These are phyloP conservation scores for Erysiphe pulchra DNA, from an alignment of 2,329 filamentous ascomycete species.

Conservation along the genomic window DNA sequence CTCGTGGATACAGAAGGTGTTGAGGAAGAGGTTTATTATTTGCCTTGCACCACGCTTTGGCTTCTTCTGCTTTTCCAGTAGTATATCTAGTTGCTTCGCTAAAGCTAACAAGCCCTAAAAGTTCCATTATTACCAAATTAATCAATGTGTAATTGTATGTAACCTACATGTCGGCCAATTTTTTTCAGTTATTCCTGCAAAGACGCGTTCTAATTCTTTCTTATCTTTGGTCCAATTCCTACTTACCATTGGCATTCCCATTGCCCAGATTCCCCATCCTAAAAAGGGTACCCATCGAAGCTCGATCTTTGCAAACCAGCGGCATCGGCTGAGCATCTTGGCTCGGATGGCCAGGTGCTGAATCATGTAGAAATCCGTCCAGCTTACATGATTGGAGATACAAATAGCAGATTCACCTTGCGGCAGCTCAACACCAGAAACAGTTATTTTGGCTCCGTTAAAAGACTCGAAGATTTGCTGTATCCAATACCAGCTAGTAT, in stretches of 20 bases:
- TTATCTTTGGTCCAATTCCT: slow-evolving; percentile 31
- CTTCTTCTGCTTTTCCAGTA: slow-evolving; percentile 23
- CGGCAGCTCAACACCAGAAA: slow-evolving; percentile 26
- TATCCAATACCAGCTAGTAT: slow-evolving; percentile 28
- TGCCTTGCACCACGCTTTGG: slow-evolving; percentile 24
- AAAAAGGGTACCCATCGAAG: slow-evolving; percentile 32
- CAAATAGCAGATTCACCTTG: slow-evolving; percentile 31
- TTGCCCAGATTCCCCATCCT: slow-evolving; percentile 37
- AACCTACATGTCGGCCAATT: slow-evolving; percentile 32
- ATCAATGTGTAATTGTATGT: too few species aligned
- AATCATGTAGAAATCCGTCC: slow-evolving; percentile 39
- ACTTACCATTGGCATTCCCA: slow-evolving; percentile 37
- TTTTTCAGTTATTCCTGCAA: slow-evolving; percentile 23
- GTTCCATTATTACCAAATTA: neutral
- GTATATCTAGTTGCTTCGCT: slow-evolving; percentile 37
- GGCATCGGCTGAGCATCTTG: slow-evolving; percentile 32
- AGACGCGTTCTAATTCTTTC: slow-evolving; percentile 28
- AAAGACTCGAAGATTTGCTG: slow-evolving; percentile 27
- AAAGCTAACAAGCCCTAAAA: slow-evolving; percentile 34
- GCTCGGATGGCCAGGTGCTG: slow-evolving; percentile 26
- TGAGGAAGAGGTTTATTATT: slow-evolving; percentile 24
- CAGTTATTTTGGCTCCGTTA: slow-evolving; percentile 26
- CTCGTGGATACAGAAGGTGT: slow-evolving; percentile 33
- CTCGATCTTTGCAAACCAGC: slow-evolving; percentile 36
- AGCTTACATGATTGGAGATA: slow-evolving; percentile 31